phyloP scores from a whole-genome alignment of 257 asterid genomes.

The Ilex asprella region DNA sequence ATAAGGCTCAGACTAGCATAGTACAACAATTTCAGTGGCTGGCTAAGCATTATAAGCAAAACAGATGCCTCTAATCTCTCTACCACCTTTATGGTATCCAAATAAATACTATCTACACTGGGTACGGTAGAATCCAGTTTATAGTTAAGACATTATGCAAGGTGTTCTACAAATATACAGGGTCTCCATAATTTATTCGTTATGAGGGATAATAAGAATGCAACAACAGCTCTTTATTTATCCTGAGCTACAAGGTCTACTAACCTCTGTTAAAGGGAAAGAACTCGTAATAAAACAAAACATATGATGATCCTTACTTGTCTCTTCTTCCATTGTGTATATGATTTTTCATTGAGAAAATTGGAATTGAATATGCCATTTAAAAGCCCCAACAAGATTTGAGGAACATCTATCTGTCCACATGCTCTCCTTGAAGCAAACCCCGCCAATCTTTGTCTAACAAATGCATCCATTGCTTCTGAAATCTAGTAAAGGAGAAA shows the following conservation, averaged over 20 bases:
- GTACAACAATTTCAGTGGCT: too few species aligned
- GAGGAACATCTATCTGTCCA: conserved; percentile 69
- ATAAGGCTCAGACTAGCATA: too few species aligned
- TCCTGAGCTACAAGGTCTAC: background rate
- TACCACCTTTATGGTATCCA: too few species aligned
- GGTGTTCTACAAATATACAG: too few species aligned
- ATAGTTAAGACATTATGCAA: too few species aligned
- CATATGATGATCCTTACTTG: conserved; percentile 41
- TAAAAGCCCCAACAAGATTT: conserved; percentile 65
- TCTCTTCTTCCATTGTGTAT: conserved; percentile 78
- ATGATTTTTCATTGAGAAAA: conserved; percentile 63
- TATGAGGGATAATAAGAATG: too few species aligned
- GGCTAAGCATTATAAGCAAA: too few species aligned
- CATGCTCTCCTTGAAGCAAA: conserved; percentile 51
- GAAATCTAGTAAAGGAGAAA: conserved; percentile 58
- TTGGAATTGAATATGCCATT: conserved; percentile 72
- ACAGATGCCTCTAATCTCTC: too few species aligned
- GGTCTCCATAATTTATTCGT: too few species aligned
- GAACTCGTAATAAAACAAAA: conserved; percentile 5
- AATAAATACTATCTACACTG: too few species aligned
- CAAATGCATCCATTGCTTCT: conserved; percentile 62
- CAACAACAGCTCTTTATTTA: too few species aligned
- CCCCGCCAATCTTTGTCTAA: conserved; percentile 55
- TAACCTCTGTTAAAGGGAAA: background rate
- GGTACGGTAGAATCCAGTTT: too few species aligned